Percentiles rank a stretch among this genome's conserved stretches.
Conservation (phyloP, 192 early-diverging fungal species). For the Glomus cerebriforme region DNA sequence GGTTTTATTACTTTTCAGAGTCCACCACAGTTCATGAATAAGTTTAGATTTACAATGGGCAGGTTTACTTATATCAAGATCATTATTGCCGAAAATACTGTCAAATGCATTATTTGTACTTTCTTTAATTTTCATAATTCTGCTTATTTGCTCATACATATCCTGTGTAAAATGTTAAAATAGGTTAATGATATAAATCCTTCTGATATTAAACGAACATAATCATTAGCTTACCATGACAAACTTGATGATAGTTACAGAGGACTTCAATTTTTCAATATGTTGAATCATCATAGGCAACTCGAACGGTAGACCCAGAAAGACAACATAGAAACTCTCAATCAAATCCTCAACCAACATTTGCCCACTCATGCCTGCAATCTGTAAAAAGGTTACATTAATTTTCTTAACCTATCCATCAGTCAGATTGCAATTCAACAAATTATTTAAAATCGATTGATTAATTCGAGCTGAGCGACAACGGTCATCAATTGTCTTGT, state of each 20-base stretch:
- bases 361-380: conserved; percentile 25
- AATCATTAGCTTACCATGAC: conserved; percentile 16
- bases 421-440: conserved; percentile 22
- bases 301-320: conserved; percentile 15
- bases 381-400: conserved; percentile 30
- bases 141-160: conserved; percentile 27
- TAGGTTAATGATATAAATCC: conserved; percentile 18
- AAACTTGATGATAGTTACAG: conserved; percentile 34
- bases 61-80: conserved; percentile 17
- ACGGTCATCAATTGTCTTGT: conserved; percentile 27
- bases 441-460: no score
- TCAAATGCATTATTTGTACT: no score
- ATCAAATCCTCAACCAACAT: conserved; percentile 34
- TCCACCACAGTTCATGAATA: conserved; percentile 27
- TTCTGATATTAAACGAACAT: conserved; percentile 15
- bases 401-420: conserved; percentile 21
- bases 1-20: no score
- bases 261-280: conserved; percentile 27
- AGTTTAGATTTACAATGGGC: conserved; percentile 15
- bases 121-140: background rate
- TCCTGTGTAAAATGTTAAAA: conserved; percentile 32
- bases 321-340: conserved; percentile 33
- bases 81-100: background rate
- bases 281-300: conserved; percentile 27
- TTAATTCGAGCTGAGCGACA: conserved; percentile 34